phyloP scores from a whole-genome alignment of 495 filamentous ascomycete species.

The Amorphotheca resinae region DNA sequence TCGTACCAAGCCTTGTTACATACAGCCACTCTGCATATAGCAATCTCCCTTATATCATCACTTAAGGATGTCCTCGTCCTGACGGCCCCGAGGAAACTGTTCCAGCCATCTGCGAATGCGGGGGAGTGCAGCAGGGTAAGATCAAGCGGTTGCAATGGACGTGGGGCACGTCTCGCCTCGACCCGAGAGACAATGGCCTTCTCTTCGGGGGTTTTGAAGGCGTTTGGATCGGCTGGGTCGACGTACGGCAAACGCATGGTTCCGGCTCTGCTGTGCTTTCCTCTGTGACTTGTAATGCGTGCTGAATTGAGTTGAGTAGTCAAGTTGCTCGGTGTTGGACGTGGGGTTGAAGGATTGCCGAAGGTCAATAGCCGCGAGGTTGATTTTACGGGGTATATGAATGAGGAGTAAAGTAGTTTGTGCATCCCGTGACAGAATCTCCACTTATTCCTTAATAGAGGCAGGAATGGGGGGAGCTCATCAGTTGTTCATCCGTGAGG shows the following conservation, averaged over 20 bases:
- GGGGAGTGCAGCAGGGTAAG: constrained; percentile 62
- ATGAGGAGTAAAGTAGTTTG: no score
- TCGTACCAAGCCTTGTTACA: constrained; percentile 67
- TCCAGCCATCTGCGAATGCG: constrained; percentile 66
- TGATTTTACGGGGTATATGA: no score
- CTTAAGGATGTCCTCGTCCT: constrained; percentile 50
- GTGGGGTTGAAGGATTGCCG: no score
- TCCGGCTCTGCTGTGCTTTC: constrained; percentile 7
- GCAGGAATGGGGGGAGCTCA: no score
- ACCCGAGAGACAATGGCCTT: constrained; percentile 48
- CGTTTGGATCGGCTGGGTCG: constrained; percentile 36
- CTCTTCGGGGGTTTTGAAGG: constrained; percentile 31
- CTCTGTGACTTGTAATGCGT: no score
- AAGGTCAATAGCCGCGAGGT: no score
- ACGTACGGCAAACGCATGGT: constrained; percentile 66
- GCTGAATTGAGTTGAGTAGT: no score
- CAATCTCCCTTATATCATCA: constrained; percentile 51
- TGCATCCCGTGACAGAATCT: no score
- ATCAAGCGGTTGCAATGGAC: constrained; percentile 57
- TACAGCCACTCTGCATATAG: constrained; percentile 63
- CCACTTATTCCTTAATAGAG: no score
- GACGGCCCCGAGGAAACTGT: constrained; percentile 63
- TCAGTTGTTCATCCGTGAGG: no score
- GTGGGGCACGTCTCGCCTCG: constrained; percentile 47
- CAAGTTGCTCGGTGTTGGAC: no score